Conservation (phyloP, 768 basidiomycete genomes). For the Tephrocybe sp. region DNA sequence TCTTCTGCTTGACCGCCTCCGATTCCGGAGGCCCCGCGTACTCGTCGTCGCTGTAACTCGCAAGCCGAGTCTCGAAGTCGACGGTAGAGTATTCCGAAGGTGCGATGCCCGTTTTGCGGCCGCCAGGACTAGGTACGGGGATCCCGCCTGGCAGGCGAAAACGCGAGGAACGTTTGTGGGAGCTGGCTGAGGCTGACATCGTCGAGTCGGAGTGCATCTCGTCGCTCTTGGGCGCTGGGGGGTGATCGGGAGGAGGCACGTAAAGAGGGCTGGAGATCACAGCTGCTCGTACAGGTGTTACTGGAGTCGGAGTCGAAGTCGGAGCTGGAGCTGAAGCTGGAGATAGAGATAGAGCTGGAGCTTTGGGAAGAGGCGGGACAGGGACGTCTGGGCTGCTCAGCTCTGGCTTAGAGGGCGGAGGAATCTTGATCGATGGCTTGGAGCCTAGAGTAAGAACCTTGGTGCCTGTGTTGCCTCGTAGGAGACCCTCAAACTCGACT, state of each 20-base stretch:
- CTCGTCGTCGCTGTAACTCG: conserved; percentile 57
- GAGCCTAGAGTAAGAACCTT: conserved; percentile 39
- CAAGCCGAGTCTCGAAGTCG: conserved; percentile 80
- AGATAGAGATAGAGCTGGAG: background rate
- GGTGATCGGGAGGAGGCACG: conserved; percentile 20
- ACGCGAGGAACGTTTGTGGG: conserved; percentile 42
- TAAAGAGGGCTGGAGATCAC: conserved; percentile 19
- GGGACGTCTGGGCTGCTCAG: background rate
- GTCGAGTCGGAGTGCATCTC: conserved; percentile 32
- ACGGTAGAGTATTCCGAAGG: conserved; percentile 80
- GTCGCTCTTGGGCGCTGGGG: conserved; percentile 27
- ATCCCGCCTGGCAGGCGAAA: conserved; percentile 56
- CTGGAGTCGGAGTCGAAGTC: background rate
- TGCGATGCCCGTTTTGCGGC: conserved; percentile 45
- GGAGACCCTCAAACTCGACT: conserved; percentile 76
- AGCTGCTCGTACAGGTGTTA: conserved; percentile 18
- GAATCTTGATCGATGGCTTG: conserved; percentile 22
- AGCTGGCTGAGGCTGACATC: conserved; percentile 23
- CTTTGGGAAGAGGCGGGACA: conserved; percentile 2
- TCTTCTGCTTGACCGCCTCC: conserved; percentile 42
- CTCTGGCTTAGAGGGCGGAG: conserved; percentile 4
- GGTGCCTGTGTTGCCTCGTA: conserved; percentile 50
- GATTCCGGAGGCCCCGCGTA: conserved; percentile 33
- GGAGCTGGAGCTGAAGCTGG: background rate
- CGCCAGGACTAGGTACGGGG: conserved; percentile 54